Conservation (phyloP, 2,329 filamentous ascomycete genomes). For the Colletotrichum ledebouriae region DNA sequence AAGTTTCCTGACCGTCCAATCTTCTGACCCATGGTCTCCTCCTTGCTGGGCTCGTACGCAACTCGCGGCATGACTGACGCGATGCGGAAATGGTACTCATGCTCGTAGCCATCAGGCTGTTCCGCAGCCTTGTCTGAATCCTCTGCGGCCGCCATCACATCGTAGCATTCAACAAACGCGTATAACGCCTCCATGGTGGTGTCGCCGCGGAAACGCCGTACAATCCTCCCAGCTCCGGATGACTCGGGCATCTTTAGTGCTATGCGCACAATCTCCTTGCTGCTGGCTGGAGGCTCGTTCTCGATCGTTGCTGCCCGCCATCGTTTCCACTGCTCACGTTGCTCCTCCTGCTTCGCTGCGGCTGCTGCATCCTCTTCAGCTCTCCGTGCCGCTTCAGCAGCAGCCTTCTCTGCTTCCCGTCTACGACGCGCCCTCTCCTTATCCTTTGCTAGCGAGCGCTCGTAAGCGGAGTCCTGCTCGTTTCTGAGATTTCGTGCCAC, state of each 20-base stretch:
- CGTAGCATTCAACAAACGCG: conserved; percentile 94
- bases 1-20: conserved; percentile 89
- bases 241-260: conserved; percentile 73
- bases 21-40: conserved; percentile 75
- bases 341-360: conserved; percentile 62
- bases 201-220: conserved; percentile 79
- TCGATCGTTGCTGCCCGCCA: conserved; percentile 81
- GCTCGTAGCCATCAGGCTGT: conserved; percentile 78
- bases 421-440: conserved; percentile 84
- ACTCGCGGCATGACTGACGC: conserved; percentile 88
- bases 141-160: conserved; percentile 65
- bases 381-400: conserved; percentile 75
- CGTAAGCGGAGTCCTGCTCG: conserved; percentile 94
- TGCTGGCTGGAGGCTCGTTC: conserved; percentile 73
- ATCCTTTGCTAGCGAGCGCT: conserved; percentile 89
- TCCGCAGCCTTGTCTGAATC: conserved; percentile 47
- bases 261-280: conserved; percentile 79
- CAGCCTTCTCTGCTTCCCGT: conserved; percentile 80
- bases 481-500: conserved; percentile 84
- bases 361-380: conserved; percentile 73
- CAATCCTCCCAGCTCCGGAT: conserved; percentile 77
- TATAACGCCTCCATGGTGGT: conserved; percentile 89
- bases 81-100: conserved; percentile 87
- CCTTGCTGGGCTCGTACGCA: conserved; percentile 79
- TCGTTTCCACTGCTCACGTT: conserved; percentile 76